phyloP scores from a whole-genome alignment of 768 basidiomycete genomes.

The Melanogaster broomeanus region DNA sequence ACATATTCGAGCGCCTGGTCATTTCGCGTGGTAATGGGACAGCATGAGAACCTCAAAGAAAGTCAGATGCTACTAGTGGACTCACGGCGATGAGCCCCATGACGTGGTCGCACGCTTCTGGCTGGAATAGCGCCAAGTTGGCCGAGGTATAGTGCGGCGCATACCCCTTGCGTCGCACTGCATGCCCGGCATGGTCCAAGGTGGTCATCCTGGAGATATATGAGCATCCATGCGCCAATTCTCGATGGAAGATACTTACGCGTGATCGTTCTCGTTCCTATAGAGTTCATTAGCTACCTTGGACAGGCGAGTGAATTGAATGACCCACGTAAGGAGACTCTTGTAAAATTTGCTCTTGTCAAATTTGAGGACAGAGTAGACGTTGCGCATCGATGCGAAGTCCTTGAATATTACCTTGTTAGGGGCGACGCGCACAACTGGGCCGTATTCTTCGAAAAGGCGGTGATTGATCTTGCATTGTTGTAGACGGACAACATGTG shows the following conservation, averaged over 20 bases:
- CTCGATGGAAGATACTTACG: constrained; percentile 48
- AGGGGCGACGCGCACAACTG: constrained; percentile 76
- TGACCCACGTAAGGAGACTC: constrained; percentile 72
- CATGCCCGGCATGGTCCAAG: constrained; percentile 77
- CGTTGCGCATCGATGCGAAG: constrained; percentile 63
- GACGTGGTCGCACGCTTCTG: constrained; percentile 65
- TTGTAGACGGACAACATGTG: constrained; percentile 69
- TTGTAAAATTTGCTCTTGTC: constrained; percentile 84
- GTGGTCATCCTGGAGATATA: constrained; percentile 68
- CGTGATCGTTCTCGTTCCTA: constrained; percentile 85
- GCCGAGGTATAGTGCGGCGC: constrained; percentile 72
- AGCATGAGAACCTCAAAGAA: neutral
- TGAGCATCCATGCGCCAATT: constrained; percentile 45
- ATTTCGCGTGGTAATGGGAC: constrained; percentile 1
- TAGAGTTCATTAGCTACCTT: constrained; percentile 12
- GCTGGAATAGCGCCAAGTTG: constrained; percentile 69
- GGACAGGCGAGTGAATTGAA: constrained; percentile 10
- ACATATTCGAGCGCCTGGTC: constrained; percentile 59
- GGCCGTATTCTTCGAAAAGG: constrained; percentile 73
- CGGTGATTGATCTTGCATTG: constrained; percentile 71
- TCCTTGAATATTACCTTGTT: constrained; percentile 83
- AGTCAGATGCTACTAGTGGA: constrained; percentile 13
- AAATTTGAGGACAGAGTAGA: constrained; percentile 78
- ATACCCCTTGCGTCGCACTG: constrained; percentile 72
- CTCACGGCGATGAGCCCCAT: constrained; percentile 65